Evolutionary conservation across 352 stramenopile genomes (phyloP), one percentile per base, ranked within the genome.

Genomic region (Pythium phragmiticola): DNA sequence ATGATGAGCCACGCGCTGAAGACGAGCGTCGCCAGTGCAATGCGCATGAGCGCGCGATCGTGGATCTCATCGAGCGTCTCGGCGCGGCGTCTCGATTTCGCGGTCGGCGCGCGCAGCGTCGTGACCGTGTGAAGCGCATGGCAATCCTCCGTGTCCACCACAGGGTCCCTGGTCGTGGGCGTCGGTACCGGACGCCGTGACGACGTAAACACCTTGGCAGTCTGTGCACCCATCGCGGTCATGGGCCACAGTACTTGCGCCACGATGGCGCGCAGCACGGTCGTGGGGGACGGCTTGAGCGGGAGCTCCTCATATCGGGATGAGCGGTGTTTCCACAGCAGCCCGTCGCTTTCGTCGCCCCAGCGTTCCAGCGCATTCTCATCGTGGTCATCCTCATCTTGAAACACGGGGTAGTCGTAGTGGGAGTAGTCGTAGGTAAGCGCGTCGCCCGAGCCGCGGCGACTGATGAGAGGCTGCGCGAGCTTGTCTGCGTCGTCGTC

Each of bases 41-140:
- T 61, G 14, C 69, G 65, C 8, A 62, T 52, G 12, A 84, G 70
- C 49, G 69, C 76, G 7, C 47, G 50, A 33, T 82, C 73, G 17
- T 76, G 69, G 26, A 82, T 54, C 16, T 82, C 74, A 3, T 82
- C 74, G 41, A 71, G 49, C 34, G 66, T 70, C 23, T 84, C 76
- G 33, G 48, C 52, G 36, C 71, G 76, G 23, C 69, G 72, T 14
- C 69, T 58, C 56, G 60, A 49, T 21, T 66, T 65, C 13, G 28
- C 55, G 14, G 28, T 55, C 48, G 63, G 39, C 57, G 55, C 45
- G 4, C 48, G 47, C 45, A 73, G 57, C 39, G 60, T 68, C 36
- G 60, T 63, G 21, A 73, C 60, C 7, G 51, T 56, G 21, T 45
- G 66, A 16, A 72, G 12, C 36, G 66, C 53, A 14, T 61, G 37